These are phyloP conservation scores for Globisporangium yorkense DNA, from an alignment of 352 stramenopile genomes.

Conservation along the genomic window DNA sequence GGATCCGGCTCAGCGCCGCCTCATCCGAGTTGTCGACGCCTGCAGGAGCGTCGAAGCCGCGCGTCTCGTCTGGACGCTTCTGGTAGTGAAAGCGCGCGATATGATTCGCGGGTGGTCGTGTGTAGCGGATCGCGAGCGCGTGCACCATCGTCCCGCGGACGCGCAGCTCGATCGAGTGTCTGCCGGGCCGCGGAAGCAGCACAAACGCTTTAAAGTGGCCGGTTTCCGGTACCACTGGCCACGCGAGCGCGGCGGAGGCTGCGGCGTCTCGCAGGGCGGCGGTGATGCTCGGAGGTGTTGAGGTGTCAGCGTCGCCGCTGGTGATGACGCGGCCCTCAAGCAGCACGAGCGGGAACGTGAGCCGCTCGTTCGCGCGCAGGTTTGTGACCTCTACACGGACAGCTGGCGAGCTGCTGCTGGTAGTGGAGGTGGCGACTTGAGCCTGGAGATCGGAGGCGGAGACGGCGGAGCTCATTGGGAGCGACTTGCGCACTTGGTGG, in stretches of 20 bases:
- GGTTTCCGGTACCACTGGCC: slow-evolving; percentile 37
- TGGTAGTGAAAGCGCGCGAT: slow-evolving; percentile 67
- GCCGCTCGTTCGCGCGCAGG: slow-evolving; percentile 67
- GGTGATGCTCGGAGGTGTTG: slow-evolving; percentile 2
- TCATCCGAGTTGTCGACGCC: slow-evolving; percentile 52
- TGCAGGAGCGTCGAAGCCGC: slow-evolving; percentile 50
- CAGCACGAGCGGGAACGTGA: slow-evolving; percentile 47
- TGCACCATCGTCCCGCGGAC: slow-evolving; percentile 6
- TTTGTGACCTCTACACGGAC: slow-evolving; percentile 70
- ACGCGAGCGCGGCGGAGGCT: slow-evolving; percentile 16
- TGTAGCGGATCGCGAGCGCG: slow-evolving; percentile 35
- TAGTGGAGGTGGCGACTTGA: too few relatives aligned
- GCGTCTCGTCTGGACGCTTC: slow-evolving; percentile 27
- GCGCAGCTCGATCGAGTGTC: slow-evolving; percentile 26
- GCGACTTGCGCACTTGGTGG: not conserved
- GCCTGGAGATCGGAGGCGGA: too few relatives aligned
- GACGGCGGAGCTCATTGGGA: not conserved
- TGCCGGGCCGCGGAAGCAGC: slow-evolving; percentile 40
- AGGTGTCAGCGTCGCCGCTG: slow-evolving; percentile 21
- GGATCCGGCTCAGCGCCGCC: slow-evolving; percentile 36
- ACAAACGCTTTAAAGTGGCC: slow-evolving; percentile 62
- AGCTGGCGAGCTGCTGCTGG: not conserved
- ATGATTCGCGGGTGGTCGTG: slow-evolving; percentile 18
- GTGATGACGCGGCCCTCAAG: slow-evolving; percentile 36
- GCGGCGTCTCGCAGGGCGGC: not conserved